A percentile compares a stretch with the other conserved stretches of the same genome.
These are phyloP conservation scores for Ophiosphaerella herpotricha DNA, from an alignment of 2,329 filamentous ascomycete genomes.

Conservation along the genomic window DNA sequence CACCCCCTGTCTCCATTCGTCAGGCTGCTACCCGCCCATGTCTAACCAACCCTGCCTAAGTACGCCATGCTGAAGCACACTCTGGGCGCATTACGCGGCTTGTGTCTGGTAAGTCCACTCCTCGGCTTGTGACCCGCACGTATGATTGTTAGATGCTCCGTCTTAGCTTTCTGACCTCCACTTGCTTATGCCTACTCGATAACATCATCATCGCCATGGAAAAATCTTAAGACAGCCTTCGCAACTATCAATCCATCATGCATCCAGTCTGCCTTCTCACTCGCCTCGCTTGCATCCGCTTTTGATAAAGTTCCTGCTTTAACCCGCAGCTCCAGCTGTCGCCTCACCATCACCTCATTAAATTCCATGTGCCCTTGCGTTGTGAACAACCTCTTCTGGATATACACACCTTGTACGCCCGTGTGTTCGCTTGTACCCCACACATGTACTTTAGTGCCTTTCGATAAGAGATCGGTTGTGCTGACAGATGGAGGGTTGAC, in stretches of 20 bases:
- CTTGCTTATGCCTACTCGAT: conserved; percentile 7
- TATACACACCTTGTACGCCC: conserved; percentile 52
- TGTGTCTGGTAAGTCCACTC: not conserved
- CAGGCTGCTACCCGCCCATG: no score
- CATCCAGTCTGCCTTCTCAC: conserved; percentile 36
- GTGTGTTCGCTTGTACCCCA: conserved; percentile 55
- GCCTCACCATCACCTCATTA: conserved; percentile 52
- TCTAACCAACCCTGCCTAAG: no score
- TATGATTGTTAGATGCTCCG: no score
- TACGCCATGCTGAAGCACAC: no score
- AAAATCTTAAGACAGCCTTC: conserved; percentile 37
- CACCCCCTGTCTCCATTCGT: no score
- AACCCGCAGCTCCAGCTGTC: conserved; percentile 51
- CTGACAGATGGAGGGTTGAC: conserved; percentile 36
- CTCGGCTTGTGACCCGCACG: not conserved
- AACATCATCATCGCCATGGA: conserved; percentile 39
- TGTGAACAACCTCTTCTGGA: conserved; percentile 52
- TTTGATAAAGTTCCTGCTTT: conserved; percentile 50
- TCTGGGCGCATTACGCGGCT: no score
- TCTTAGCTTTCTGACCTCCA: not conserved
- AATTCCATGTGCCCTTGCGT: conserved; percentile 55
- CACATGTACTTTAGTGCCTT: conserved; percentile 53
- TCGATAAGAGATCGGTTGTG: conserved; percentile 25
- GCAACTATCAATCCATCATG: conserved; percentile 38
- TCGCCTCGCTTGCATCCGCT: conserved; percentile 43